Percentiles rank a stretch among this genome's conserved stretches.
phyloP scores from a whole-genome alignment of 2,329 filamentous ascomycete species.

The Beauveria pseudobassiana region DNA sequence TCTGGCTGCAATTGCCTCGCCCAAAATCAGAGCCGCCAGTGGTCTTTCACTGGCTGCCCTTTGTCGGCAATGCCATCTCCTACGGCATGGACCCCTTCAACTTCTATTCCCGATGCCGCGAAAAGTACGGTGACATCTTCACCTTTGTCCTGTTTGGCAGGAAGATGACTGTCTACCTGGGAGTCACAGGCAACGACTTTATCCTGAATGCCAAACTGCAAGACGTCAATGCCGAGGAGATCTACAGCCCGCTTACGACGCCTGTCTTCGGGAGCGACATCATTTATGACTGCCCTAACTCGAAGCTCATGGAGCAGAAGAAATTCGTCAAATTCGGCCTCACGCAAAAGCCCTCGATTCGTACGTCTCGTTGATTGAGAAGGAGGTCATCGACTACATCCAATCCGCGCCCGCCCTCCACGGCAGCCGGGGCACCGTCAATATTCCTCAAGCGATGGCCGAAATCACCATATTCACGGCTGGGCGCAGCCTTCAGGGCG shows the following conservation, averaged over 20 bases:
- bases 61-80: conserved; percentile 62
- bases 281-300: conserved; percentile 77
- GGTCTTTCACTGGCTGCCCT: conserved; percentile 53
- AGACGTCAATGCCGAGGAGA: conserved; percentile 47
- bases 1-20: not conserved
- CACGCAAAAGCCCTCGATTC: conserved; percentile 53
- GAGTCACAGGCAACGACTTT: conserved; percentile 47
- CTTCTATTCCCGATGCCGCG: conserved; percentile 57
- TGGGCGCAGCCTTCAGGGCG: conserved; percentile 65
- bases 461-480: conserved; percentile 78
- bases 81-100: conserved; percentile 65
- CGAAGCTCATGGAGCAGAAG: conserved; percentile 85
- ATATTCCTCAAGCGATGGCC: conserved; percentile 61
- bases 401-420: conserved; percentile 48
- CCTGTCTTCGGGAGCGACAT: conserved; percentile 68
- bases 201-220: conserved; percentile 47
- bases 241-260: conserved; percentile 43
- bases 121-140: conserved; percentile 54
- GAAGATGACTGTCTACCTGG: conserved; percentile 43
- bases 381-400: conserved; percentile 61
- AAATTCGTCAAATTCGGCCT: conserved; percentile 71
- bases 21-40: conserved; percentile 34
- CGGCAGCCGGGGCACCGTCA: conserved; percentile 50
- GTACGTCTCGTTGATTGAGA: conserved; percentile 65
- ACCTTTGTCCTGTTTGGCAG: conserved; percentile 46